Base-by-base conservation (phyloP, 257 asterid genomes). In the Dorcoceras hygrometricum region DNA sequence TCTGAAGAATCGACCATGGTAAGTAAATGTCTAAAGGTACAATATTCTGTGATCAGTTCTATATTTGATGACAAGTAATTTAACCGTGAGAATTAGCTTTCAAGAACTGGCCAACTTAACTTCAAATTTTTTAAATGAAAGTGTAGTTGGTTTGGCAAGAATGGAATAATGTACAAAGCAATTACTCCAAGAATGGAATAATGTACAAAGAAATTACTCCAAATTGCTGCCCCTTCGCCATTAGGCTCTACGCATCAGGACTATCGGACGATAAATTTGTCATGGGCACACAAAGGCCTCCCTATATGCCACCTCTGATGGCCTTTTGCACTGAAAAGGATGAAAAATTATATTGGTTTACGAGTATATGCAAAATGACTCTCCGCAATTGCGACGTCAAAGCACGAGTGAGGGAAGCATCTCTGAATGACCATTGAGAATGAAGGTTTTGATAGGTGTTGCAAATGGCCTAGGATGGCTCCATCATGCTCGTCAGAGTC, bases 81-180 rank as follows among this genome's bases (percentile, higher is more conserved):
- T 43, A 14, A 43, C 51, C 19, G 6, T 36, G 51, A 43, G 53
- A 43, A 43, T 43, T 16, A 43, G 53, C 20, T 43, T 43, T 43
- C 53, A 43, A 43, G 53, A 43, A 43, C 53, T 43, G 53, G 19
- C 53, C 53, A 43, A 43, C 53, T 43, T 43, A 43, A 43, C 53
- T 43, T 43, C 53, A 43, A 43, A 43, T 14, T 43, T 36, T 43
- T 43, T 6, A 19, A 4, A 43, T 16, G 51, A 16, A 43, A 43
- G 19, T 14, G 19, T 43, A 0, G 2, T 43, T 14, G 51, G 51
- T 43, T 43, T 16, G 53, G 53, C 53, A 3, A 43, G 19, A 14
- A 43, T 11, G 53, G 53, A 43, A 43, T 43, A 2, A 43, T 4
- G 53, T 43, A 43, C 53, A 43, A 4, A 43, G 20, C 20, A 34